Evolutionary conservation across 1,284 basidiomycete genomes (phyloP).

Genomic region (Meripilus lineatus): DNA sequence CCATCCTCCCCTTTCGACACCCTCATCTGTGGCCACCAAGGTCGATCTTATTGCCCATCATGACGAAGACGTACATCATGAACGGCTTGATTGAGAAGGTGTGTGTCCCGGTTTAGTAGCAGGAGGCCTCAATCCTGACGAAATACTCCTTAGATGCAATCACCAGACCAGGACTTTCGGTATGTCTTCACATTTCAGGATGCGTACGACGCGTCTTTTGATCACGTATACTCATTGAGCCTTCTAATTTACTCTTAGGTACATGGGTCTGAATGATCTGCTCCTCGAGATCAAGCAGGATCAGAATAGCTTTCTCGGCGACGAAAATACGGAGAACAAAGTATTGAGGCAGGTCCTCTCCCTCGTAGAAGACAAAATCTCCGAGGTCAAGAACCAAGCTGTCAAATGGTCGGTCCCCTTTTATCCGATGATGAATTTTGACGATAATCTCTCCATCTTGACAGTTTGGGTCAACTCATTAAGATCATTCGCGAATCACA

Average conservation of each 20-base stretch:
- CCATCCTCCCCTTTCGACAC: too few relatives aligned
- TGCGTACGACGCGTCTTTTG: slow-evolving; percentile 4
- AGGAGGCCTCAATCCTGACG: too few relatives aligned
- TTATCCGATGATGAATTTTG: not conserved
- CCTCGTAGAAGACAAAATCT: slow-evolving; percentile 89
- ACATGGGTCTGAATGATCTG: slow-evolving; percentile 92
- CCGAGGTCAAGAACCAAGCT: slow-evolving; percentile 97
- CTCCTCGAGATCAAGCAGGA: slow-evolving; percentile 81
- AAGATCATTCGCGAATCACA: slow-evolving; percentile 80
- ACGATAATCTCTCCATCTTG: not conserved
- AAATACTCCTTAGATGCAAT: slow-evolving; percentile 61
- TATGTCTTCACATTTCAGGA: slow-evolving; percentile 33
- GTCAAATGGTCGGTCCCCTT: slow-evolving; percentile 75
- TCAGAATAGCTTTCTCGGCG: slow-evolving; percentile 65
- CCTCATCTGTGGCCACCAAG: too few relatives aligned
- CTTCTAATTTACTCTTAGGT: slow-evolving; percentile 44
- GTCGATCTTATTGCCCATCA: slow-evolving; percentile 40
- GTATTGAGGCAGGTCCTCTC: slow-evolving; percentile 77
- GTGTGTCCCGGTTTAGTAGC: too few relatives aligned
- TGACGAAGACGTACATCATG: slow-evolving; percentile 81
- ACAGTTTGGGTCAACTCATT: slow-evolving; percentile 80
- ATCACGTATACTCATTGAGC: slow-evolving; percentile 7
- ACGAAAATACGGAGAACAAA: slow-evolving; percentile 79
- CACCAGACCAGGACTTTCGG: slow-evolving; percentile 80
- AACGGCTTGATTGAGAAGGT: slow-evolving; percentile 78